Evolutionary conservation across 1,284 basidiomycete species (phyloP).

Genomic region (Ceratobasidium sp.): DNA sequence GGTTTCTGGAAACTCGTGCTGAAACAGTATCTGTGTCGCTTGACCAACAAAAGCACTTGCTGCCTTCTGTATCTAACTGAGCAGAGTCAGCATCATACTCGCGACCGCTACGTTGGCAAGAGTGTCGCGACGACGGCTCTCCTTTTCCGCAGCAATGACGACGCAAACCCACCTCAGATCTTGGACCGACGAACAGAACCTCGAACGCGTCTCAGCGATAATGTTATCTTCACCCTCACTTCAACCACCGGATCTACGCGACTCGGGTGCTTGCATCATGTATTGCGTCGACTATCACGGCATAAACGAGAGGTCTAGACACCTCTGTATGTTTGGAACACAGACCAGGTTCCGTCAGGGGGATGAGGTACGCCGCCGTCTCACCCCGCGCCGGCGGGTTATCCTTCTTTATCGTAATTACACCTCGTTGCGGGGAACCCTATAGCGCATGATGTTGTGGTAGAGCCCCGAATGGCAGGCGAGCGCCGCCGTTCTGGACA

Average conservation of each 20-base stretch:
- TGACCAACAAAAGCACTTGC: neutral
- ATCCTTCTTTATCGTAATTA: neutral
- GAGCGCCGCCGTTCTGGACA: conserved; percentile 3
- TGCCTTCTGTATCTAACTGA: conserved; percentile 10
- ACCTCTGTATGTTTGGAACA: neutral
- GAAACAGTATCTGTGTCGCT: neutral
- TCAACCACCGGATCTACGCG: conserved; percentile 22
- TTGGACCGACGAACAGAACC: conserved; percentile 12
- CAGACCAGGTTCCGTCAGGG: conserved; percentile 23
- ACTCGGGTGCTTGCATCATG: conserved; percentile 23
- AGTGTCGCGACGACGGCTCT: conserved; percentile 8
- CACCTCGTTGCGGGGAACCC: neutral
- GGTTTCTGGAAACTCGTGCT: neutral
- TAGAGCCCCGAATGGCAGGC: conserved; percentile 10
- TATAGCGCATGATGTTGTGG: conserved; percentile 22
- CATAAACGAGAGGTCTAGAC: conserved; percentile 22
- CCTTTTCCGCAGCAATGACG: conserved; percentile 3
- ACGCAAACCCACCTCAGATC: conserved; percentile 3
- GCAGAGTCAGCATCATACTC: conserved; percentile 10
- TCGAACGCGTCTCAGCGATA: conserved; percentile 26
- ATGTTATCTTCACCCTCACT: neutral
- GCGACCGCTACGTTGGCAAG: neutral
- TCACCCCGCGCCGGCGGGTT: conserved; percentile 5
- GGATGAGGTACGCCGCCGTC: conserved; percentile 21
- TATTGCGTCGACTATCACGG: conserved; percentile 28